Evolutionary conservation across 805 yeast species (phyloP).

Genomic region (Ogataea methanolica): DNA sequence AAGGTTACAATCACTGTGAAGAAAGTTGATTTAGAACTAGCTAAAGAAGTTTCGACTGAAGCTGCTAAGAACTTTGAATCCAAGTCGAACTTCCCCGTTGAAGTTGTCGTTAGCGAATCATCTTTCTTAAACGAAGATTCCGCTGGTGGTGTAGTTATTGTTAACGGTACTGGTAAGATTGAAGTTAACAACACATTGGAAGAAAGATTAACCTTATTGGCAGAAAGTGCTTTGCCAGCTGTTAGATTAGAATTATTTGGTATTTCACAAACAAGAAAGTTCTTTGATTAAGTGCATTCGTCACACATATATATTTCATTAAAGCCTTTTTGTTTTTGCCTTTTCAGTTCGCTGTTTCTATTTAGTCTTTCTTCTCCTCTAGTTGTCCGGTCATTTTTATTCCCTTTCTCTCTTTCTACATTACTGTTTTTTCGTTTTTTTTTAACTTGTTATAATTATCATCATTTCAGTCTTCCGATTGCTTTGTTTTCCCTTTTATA

Average conservation of each 20-base stretch:
- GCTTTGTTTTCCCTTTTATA: too few relatives aligned
- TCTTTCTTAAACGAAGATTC: slow-evolving; percentile 54
- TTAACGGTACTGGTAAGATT: slow-evolving; percentile 73
- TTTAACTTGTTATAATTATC: too few relatives aligned
- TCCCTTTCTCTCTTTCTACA: not conserved
- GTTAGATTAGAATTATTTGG: slow-evolving; percentile 89
- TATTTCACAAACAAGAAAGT: slow-evolving; percentile 79
- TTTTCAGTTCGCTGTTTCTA: not conserved
- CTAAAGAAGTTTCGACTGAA: slow-evolving; percentile 54
- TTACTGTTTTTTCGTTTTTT: not conserved
- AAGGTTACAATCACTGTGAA: slow-evolving; percentile 61
- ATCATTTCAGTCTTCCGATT: too few relatives aligned
- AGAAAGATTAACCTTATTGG: slow-evolving; percentile 81
- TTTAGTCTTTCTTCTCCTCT: not conserved
- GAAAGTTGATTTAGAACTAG: slow-evolving; percentile 56
- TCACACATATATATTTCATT: not conserved
- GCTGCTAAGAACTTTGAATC: slow-evolving; percentile 63
- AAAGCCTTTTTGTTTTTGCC: not conserved
- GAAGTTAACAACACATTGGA: slow-evolving; percentile 90
- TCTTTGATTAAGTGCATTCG: slow-evolving; percentile 58
- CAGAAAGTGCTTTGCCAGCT: slow-evolving; percentile 86
- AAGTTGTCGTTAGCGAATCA: slow-evolving; percentile 51
- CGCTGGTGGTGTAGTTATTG: slow-evolving; percentile 83
- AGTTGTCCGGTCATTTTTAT: not conserved
- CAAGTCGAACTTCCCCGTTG: slow-evolving; percentile 53